Percentiles rank a stretch among this genome's conserved stretches.
Evolutionary conservation across 2,329 filamentous ascomycete genomes (phyloP).

Genomic region (Nigrospora sphaerica): DNA sequence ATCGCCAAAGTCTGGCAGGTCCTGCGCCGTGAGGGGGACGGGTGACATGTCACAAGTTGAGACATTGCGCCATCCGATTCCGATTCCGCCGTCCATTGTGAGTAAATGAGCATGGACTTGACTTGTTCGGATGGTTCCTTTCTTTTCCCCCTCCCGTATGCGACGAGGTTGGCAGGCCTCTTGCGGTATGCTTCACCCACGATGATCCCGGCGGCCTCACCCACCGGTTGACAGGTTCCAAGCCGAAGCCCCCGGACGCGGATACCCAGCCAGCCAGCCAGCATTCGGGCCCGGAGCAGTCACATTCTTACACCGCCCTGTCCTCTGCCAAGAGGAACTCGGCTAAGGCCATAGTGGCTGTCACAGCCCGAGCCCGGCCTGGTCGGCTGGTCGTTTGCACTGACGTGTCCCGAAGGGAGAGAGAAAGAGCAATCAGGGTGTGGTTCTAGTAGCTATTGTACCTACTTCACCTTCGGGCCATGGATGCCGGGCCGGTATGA

Average conservation of each 20-base stretch:
- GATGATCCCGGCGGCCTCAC: background rate
- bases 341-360: background rate
- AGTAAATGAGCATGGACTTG: background rate
- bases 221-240: too few relatives aligned
- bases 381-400: background rate
- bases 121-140: background rate
- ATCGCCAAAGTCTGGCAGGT: too few relatives aligned
- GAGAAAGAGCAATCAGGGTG: background rate
- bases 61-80: background rate
- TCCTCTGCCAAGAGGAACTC: background rate
- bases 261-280: background rate
- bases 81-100: background rate
- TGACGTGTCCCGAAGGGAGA: background rate
- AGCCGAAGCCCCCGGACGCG: too few relatives aligned
- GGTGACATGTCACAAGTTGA: slow-evolving; percentile 1
- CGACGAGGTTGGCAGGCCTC: too few relatives aligned
- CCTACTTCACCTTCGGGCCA: background rate
- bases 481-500: background rate
- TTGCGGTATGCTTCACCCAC: background rate
- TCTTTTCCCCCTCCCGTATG: background rate
- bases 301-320: slow-evolving; percentile 1
- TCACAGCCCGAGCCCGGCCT: background rate
- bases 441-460: background rate
- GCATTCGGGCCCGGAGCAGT: background rate
- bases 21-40: background rate